These are phyloP conservation scores for Trypanosoma brucei DNA, from an alignment of 208 protist genomes.

Conservation along the genomic window DNA sequence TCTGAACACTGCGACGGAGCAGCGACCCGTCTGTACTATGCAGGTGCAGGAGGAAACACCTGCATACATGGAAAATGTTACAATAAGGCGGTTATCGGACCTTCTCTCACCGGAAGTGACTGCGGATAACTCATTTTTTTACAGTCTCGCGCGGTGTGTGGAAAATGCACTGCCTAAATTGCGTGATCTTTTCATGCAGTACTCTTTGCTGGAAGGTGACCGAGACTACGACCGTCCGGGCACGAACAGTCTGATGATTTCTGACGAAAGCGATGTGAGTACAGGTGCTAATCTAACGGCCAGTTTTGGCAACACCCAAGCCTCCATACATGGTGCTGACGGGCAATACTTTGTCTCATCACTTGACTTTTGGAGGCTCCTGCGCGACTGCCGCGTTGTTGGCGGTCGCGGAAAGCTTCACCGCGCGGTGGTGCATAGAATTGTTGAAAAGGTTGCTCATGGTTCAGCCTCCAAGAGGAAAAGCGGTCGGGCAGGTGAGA, in stretches of 20 bases:
- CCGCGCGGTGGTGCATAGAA: slow-evolving; percentile 50
- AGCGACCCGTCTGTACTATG: slow-evolving; percentile 26
- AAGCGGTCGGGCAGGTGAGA: neutral
- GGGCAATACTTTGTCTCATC: slow-evolving; percentile 29
- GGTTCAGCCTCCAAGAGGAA: neutral
- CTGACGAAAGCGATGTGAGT: neutral
- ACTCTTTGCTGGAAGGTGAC: slow-evolving; percentile 22
- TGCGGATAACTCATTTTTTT: slow-evolving; percentile 34
- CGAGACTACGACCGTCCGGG: neutral
- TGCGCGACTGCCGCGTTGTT: slow-evolving; percentile 50
- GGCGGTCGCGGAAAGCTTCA: slow-evolving; percentile 49
- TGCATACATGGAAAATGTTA: slow-evolving; percentile 36
- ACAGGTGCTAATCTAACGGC: neutral
- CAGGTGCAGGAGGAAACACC: slow-evolving; percentile 49
- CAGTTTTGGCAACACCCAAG: neutral
- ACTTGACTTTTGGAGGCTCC: slow-evolving; percentile 54
- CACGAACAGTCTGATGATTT: no score
- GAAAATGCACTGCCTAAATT: slow-evolving; percentile 49
- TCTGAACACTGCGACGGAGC: slow-evolving; percentile 26
- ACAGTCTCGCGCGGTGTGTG: slow-evolving; percentile 41
- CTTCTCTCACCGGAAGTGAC: slow-evolving; percentile 39
- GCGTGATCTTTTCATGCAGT: slow-evolving; percentile 44
- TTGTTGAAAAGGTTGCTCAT: slow-evolving; percentile 51
- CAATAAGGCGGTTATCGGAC: slow-evolving; percentile 44
- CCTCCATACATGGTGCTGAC: neutral